Base-by-base conservation (phyloP, 306 rosid genomes). In the Coriaria nepalensis region DNA sequence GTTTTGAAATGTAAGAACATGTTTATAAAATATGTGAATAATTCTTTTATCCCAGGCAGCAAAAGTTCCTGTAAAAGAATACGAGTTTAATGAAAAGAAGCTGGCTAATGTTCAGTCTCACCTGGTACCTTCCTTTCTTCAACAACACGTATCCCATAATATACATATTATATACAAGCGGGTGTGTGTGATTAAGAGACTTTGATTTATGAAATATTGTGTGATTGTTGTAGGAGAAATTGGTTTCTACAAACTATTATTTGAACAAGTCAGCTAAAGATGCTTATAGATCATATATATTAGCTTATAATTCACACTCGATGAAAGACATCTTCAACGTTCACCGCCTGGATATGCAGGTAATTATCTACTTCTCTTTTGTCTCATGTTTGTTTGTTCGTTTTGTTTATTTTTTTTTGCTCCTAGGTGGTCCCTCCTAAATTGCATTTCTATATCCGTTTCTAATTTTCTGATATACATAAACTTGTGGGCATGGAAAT, bases 271-370 rank as follows among this genome's bases (percentile, higher is more conserved):
- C 83, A 32, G 94, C 97, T 44, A 90, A 81, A 66, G 97, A 84
- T 8, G 97, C 97, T 47, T 90, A 84, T 63, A 67, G 94, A 53
- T 74, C 97, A 40, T 90, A 81, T 59, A 43, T 90, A 42, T 68
- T 81, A 65, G 78, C 95, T 40, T 90, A 84, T 51, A 81, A 90
- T 61, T 72, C 97, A 49, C 97, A 84, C 70, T 78, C 97, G 7
- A 90, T 81, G 95, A 90, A 84, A 66, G 97, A 84, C 45, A 84
- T 79, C 47, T 90, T 81, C 64, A 82, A 90, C 12, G 95, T 84
- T 50, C 95, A 90, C 54, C 80, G 72, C 60, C 87, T 84, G 14
- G 95, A 90, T 71, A 50, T 90, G 52, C 95, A 68, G 97, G 95
- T 84, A 57, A 0, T 46, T 10, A 13, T 68, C 44, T 38, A 46